phyloP scores from a whole-genome alignment of 148 eudicot species.

The Limonium bicolor region DNA sequence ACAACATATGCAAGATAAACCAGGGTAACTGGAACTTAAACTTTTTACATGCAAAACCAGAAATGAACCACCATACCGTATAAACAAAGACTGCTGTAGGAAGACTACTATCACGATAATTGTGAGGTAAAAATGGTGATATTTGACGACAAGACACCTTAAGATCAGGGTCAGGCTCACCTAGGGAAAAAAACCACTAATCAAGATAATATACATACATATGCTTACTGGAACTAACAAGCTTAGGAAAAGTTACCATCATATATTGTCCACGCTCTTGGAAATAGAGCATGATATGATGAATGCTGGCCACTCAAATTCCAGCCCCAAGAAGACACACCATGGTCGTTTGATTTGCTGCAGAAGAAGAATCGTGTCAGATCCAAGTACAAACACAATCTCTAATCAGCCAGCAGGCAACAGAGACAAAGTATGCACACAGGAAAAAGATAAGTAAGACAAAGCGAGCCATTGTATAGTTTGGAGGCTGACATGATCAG shows the following conservation, averaged over 20 bases:
- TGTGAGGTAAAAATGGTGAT: conserved; percentile 95
- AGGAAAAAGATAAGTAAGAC: no score
- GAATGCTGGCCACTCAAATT: conserved; percentile 95
- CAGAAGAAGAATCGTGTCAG: conserved; percentile 8
- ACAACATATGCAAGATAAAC: no score
- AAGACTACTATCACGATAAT: conserved; percentile 93
- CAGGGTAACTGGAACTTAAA: no score
- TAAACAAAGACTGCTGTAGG: conserved; percentile 93
- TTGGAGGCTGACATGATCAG: no score
- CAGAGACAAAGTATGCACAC: no score
- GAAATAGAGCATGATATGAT: conserved; percentile 93
- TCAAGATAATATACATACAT: background rate
- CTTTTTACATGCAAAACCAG: no score
- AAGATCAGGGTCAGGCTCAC: conserved; percentile 98
- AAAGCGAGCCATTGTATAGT: no score
- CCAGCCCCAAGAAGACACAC: conserved; percentile 99
- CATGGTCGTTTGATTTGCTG: conserved; percentile 69
- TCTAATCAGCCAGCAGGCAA: no score
- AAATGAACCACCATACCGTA: conserved; percentile 37
- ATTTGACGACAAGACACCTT: conserved; percentile 96
- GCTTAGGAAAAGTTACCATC: conserved; percentile 50
- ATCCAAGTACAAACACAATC: no score
- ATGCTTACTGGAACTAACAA: background rate
- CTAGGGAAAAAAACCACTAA: conserved; percentile 21
- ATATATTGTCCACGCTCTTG: conserved; percentile 97